Evolutionary conservation across 176 grass and related monocot genomes (phyloP).

Genomic region (Triticum dicoccoides): DNA sequence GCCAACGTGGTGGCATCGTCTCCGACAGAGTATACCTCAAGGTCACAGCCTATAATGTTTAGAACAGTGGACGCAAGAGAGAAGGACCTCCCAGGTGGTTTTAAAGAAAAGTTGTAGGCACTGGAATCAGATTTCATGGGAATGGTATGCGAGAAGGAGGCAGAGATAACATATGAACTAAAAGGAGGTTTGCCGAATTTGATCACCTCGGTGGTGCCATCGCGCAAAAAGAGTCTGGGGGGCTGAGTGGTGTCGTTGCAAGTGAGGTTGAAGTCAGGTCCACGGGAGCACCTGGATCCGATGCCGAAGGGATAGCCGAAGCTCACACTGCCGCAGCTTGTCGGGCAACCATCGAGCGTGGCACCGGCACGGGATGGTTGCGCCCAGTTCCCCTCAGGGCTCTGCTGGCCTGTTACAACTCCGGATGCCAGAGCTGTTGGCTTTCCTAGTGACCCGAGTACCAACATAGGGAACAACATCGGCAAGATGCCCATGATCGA

Average conservation of each 20-base stretch:
- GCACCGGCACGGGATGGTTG: not conserved
- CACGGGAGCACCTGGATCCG: not conserved
- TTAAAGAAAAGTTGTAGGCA: not conserved
- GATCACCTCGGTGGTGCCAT: not conserved
- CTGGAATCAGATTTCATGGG: not conserved
- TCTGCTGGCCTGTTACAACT: too few relatives aligned
- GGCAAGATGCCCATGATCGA: too few relatives aligned
- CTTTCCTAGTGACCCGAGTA: too few relatives aligned
- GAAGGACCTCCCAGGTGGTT: not conserved
- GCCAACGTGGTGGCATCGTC: not conserved
- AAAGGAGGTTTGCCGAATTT: too few relatives aligned
- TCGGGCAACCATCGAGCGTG: not conserved
- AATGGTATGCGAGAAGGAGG: not conserved
- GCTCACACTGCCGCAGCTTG: not conserved
- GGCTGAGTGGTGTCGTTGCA: not conserved
- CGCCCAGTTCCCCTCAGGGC: too few relatives aligned
- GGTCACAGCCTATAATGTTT: not conserved
- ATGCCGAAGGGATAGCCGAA: not conserved
- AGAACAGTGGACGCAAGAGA: not conserved
- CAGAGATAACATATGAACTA: not conserved
- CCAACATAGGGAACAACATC: too few relatives aligned
- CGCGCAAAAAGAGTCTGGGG: not conserved
- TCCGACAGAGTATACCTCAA: not conserved
- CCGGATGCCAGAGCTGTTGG: too few relatives aligned
- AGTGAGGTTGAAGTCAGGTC: not conserved